Percentiles rank a stretch among this genome's conserved stretches.
Evolutionary conservation across 345 rosid species (phyloP).

Genomic region (Rhizophora mangle): DNA sequence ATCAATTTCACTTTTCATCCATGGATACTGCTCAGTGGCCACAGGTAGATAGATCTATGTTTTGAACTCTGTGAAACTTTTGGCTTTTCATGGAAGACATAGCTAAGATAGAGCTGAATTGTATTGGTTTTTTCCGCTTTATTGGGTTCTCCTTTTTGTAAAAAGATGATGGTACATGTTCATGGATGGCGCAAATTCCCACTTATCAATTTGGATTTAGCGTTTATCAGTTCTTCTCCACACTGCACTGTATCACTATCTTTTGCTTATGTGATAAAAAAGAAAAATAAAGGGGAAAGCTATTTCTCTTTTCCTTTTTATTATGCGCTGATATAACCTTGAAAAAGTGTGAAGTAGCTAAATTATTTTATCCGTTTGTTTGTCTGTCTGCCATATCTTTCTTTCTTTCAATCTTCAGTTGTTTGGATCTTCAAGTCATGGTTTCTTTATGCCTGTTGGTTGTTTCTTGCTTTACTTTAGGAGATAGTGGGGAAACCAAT

Average conservation of each 20-base stretch:
- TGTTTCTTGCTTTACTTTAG: conserved; percentile 26
- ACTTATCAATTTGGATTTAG: conserved; percentile 33
- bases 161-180: conserved; percentile 23
- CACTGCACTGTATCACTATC: conserved; percentile 45
- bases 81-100: not conserved
- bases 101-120: not conserved
- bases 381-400: conserved; percentile 20
- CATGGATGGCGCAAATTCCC: conserved; percentile 44
- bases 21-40: conserved; percentile 86
- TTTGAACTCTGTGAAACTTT: conserved; percentile 4
- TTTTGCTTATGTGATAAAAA: conserved; percentile 13
- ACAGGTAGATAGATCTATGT: conserved; percentile 58
- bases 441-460: conserved; percentile 7
- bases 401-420: conserved; percentile 12
- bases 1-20: not conserved
- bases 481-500: conserved; percentile 88
- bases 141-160: conserved; percentile 13
- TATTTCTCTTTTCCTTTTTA: conserved; percentile 11
- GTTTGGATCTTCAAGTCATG: conserved; percentile 21
- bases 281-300: not conserved
- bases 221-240: conserved; percentile 31
- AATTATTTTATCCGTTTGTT: conserved; percentile 36
- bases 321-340: conserved; percentile 23
- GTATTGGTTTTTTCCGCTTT: conserved; percentile 8
- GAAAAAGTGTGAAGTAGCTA: conserved; percentile 29